Evolutionary conservation across 2,329 filamentous ascomycete species (phyloP).

Genomic region (Aspergillus latus): DNA sequence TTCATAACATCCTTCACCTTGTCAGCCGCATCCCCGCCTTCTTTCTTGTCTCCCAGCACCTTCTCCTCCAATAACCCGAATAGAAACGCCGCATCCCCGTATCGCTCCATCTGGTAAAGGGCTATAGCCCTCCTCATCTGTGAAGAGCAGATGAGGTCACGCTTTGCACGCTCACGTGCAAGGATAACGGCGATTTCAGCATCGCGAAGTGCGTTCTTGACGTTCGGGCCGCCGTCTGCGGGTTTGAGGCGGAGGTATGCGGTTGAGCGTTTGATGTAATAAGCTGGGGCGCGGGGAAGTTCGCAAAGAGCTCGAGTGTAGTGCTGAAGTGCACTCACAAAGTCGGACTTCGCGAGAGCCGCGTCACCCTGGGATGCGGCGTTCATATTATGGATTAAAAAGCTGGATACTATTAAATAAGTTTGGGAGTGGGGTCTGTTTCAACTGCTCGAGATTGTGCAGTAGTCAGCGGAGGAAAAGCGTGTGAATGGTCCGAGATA

Average conservation of each 20-base stretch:
- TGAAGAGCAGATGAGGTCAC: conserved; percentile 74
- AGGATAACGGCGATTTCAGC: conserved; percentile 65
- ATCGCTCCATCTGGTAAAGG: conserved; percentile 67
- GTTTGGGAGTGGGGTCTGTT: background rate
- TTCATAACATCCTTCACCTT: conserved; percentile 34
- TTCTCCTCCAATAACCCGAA: conserved; percentile 58
- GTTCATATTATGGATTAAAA: conserved; percentile 45
- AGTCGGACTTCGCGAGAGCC: conserved; percentile 64
- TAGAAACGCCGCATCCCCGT: conserved; percentile 72
- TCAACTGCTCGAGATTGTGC: background rate
- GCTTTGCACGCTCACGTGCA: conserved; percentile 67
- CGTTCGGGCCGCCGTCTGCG: conserved; percentile 45
- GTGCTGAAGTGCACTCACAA: conserved; percentile 64
- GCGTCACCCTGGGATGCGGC: conserved; percentile 57
- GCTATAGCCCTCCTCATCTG: conserved; percentile 78
- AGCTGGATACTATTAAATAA: background rate
- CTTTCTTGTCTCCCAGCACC: conserved; percentile 13
- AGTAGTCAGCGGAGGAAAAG: no score
- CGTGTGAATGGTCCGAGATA: no score
- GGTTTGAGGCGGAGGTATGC: conserved; percentile 67
- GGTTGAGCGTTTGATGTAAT: conserved; percentile 79
- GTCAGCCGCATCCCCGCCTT: conserved; percentile 34
- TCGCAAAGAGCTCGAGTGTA: conserved; percentile 66
- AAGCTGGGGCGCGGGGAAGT: conserved; percentile 66
- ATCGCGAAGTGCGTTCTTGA: conserved; percentile 61